These are phyloP conservation scores for Ammopiptanthus mongolicus DNA, from an alignment of 306 rosid species.

Conservation along the genomic window DNA sequence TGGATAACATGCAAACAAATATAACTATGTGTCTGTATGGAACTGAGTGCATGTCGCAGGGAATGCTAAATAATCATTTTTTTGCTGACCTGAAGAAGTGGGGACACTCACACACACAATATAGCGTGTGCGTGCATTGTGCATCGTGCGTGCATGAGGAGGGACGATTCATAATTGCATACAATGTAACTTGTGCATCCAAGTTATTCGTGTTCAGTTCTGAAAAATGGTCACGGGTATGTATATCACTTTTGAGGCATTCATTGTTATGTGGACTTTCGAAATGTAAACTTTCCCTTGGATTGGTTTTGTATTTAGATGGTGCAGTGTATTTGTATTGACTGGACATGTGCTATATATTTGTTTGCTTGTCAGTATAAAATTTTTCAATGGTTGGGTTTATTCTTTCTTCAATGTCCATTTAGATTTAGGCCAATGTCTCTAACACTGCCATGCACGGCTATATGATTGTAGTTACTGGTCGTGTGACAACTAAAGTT, in stretches of 20 bases:
- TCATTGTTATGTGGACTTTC: neutral
- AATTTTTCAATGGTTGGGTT: neutral
- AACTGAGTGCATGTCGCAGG: too few species aligned
- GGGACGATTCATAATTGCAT: too few species aligned
- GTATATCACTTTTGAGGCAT: neutral
- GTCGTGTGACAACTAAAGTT: conserved; percentile 90
- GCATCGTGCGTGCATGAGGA: too few species aligned
- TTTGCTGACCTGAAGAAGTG: too few species aligned
- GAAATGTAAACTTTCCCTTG: neutral
- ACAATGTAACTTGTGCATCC: too few species aligned
- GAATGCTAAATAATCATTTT: too few species aligned
- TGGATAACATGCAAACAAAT: conserved; percentile 90
- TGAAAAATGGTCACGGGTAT: too few species aligned
- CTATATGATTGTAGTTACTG: conserved; percentile 59
- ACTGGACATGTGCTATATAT: neutral
- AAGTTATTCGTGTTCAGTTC: too few species aligned
- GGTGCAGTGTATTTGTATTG: neutral
- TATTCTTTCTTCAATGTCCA: neutral
- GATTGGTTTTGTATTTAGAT: neutral
- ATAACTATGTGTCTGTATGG: conserved; percentile 77
- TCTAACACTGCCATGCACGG: neutral
- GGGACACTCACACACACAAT: too few species aligned
- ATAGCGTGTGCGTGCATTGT: too few species aligned
- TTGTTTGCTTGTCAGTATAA: neutral
- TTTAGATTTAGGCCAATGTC: neutral